Evolutionary conservation across 108 stramenopile species (phyloP).

Genomic region (Fragilariopsis cylindrus): DNA sequence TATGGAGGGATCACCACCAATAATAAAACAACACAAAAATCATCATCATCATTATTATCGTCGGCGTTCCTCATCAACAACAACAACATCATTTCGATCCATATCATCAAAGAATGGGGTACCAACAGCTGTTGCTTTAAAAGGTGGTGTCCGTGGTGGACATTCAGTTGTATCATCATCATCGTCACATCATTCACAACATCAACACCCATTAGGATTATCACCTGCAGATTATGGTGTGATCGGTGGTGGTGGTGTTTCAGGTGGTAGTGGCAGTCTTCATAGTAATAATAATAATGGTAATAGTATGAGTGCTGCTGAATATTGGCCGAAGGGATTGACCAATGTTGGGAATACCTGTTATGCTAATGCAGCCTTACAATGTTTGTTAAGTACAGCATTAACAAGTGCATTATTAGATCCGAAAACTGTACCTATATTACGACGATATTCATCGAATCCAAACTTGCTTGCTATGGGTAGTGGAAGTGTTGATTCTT

Average conservation of each 20-base stretch:
- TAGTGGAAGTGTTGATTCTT: slow-evolving; percentile 69
- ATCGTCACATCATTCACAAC: not conserved
- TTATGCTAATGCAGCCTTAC: slow-evolving; percentile 83
- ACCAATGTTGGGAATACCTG: slow-evolving; percentile 86
- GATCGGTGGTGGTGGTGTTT: not conserved
- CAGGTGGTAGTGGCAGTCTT: not conserved
- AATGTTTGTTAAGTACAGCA: slow-evolving; percentile 76
- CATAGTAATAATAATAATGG: not conserved
- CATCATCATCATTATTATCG: no score
- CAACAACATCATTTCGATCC: not conserved
- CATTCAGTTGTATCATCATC: slow-evolving; percentile 13
- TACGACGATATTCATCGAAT: slow-evolving; percentile 81
- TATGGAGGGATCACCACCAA: no score
- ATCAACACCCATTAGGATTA: slow-evolving; percentile 3
- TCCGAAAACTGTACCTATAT: slow-evolving; percentile 60
- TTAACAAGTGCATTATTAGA: slow-evolving; percentile 73
- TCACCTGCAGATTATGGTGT: slow-evolving; percentile 1
- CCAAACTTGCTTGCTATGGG: slow-evolving; percentile 65
- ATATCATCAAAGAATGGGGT: not conserved
- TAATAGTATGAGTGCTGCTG: not conserved
- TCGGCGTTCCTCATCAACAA: not conserved
- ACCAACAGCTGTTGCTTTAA: slow-evolving; percentile 3
- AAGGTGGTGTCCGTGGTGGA: slow-evolving; percentile 15
- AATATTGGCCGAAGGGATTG: slow-evolving; percentile 65
- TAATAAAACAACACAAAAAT: no score